A percentile compares a stretch with the other conserved stretches of the same genome.
Conservation (phyloP, 768 basidiomycete genomes). For the Plicaturopsis crispa region DNA sequence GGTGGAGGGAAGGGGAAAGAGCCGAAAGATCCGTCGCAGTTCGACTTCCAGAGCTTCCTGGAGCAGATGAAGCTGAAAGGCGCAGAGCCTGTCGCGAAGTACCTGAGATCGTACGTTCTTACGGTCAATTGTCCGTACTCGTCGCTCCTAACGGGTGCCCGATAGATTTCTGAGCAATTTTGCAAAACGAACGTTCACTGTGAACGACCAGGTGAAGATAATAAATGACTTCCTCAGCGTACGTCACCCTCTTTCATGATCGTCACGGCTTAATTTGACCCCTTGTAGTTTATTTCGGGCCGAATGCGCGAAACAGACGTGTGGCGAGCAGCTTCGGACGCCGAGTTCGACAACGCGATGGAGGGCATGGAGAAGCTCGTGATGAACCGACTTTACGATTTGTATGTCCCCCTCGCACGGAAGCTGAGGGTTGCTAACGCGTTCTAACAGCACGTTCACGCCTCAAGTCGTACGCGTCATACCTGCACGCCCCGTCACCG, state of each 20-base stretch:
- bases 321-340: conserved; percentile 72
- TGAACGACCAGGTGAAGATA: conserved; percentile 90
- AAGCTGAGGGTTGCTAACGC: conserved; percentile 2
- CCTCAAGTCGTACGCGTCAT: conserved; percentile 65
- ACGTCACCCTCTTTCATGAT: conserved; percentile 16
- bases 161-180: conserved; percentile 89
- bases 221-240: conserved; percentile 91
- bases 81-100: conserved; percentile 92
- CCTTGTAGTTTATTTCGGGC: conserved; percentile 70
- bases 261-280: conserved; percentile 8
- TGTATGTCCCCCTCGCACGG: conserved; percentile 43
- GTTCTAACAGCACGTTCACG: conserved; percentile 72
- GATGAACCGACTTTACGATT: conserved; percentile 95
- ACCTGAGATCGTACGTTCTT: conserved; percentile 77
- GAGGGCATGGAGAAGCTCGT: conserved; percentile 99
- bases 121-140: conserved; percentile 1
- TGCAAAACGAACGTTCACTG: conserved; percentile 83
- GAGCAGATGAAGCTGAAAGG: conserved; percentile 87
- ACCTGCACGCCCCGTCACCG: conserved; percentile 73
- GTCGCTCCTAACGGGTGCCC: conserved; percentile 1
- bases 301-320: conserved; percentile 83
- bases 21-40: too few relatives aligned
- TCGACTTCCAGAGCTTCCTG: conserved; percentile 92
- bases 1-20: conserved; percentile 24
- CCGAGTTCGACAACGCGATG: conserved; percentile 92